Evolutionary conservation across 2,329 filamentous ascomycete genomes (phyloP).

Genomic region (Colletotrichum sp.): DNA sequence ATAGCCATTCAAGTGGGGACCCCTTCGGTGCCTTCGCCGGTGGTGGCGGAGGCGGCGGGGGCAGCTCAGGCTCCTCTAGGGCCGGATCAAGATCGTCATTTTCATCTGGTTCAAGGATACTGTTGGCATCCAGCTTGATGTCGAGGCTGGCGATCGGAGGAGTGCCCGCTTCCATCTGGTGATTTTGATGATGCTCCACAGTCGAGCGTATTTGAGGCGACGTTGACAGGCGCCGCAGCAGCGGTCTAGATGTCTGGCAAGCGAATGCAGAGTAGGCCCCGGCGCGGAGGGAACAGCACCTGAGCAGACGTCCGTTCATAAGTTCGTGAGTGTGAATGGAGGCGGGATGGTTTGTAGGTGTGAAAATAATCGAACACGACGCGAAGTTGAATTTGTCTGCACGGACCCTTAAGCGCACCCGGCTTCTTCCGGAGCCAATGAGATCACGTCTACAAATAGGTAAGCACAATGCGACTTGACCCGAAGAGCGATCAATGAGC

Average conservation of each 20-base stretch:
- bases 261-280: neutral
- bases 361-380: neutral
- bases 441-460: neutral
- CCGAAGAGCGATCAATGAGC: neutral
- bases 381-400: neutral
- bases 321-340: neutral
- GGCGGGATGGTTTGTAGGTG: neutral
- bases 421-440: neutral
- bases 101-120: neutral
- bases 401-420: neutral
- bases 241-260: neutral
- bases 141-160: neutral
- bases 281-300: neutral
- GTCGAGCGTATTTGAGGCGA: neutral
- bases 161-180: neutral
- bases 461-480: neutral
- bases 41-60: neutral
- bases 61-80: neutral
- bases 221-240: neutral
- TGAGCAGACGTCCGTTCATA: neutral
- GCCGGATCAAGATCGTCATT: neutral
- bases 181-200: neutral
- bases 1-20: neutral
- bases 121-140: neutral
- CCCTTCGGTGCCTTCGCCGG: neutral